Evolutionary conservation across 225 moss, liverwort and hornwort species (phyloP), one percentile per base, ranked within the genome.

Genomic region (Takakia lepidozioides): DNA sequence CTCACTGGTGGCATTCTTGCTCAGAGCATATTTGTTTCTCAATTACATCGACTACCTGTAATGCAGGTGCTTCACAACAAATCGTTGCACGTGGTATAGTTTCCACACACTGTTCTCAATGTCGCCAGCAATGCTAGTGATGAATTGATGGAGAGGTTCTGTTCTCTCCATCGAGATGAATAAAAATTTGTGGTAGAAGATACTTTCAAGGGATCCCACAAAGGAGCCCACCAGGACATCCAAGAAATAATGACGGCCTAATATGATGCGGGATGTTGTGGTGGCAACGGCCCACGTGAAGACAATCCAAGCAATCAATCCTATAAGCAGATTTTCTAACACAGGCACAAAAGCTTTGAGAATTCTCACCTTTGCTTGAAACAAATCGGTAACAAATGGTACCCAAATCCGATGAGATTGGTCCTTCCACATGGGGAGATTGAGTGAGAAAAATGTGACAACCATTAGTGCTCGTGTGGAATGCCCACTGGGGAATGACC

Each of bases 401-500:
- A 46, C 14, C 27, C 19, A 21, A 29, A 26, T n/a, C 27, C 35
- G 9, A 43, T 10, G 42, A 63, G 58, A 23, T 2, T 26, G n/a
- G 9, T 55, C 22, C 34, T 37, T 52, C 68, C 64, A 65, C 57
- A 69, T 47, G 27, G 65, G 37, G 48, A 58, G 38, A 43, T 78
- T 51, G 28, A 69, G 49, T 51, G 60, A 73, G 47, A 65, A 59
- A 56, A 65, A 60, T 49, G 73, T 53, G 19, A 65, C 69, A 56
- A 73, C 54, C 51, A 73, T 19, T 16, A 79, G 59, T 32, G 69
- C 69, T 36, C 73, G 58, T 3, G 78, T 73, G 21, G 78, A 58
- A 49, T 79, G 78, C 0, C 78, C 78, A 41, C 78, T 73, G 38
- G 78, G 78, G 16, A 79, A 73, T 8, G 78, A 79, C 42, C 65